phyloP scores from a whole-genome alignment of 768 basidiomycete genomes.

The Boletus rubescentipes region DNA sequence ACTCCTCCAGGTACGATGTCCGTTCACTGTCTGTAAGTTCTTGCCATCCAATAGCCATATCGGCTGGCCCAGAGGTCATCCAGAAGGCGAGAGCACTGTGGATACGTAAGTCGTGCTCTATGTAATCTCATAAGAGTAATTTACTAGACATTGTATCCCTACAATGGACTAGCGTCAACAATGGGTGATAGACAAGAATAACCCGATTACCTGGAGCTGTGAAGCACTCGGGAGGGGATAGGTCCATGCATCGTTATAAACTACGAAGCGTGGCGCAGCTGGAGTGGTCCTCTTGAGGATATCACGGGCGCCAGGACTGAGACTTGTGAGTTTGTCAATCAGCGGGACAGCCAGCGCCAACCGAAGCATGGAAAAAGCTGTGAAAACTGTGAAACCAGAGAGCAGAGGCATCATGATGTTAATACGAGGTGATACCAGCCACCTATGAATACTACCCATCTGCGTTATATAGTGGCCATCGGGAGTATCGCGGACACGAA shows the following conservation, averaged over 20 bases:
- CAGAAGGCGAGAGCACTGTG: conserved; percentile 40
- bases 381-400: background rate
- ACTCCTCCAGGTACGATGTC: conserved; percentile 42
- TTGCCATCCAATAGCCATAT: conserved; percentile 45
- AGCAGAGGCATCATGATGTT: conserved; percentile 5
- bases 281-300: conserved; percentile 21
- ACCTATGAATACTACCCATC: background rate
- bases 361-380: conserved; percentile 1
- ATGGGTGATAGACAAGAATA: background rate
- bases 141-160: conserved; percentile 35
- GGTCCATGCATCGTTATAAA: conserved; percentile 40
- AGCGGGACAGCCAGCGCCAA: conserved; percentile 8
- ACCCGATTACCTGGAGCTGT: conserved; percentile 37
- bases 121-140: background rate
- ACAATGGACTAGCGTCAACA: background rate
- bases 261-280: conserved; percentile 48
- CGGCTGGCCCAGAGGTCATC: conserved; percentile 38
- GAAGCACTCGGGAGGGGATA: conserved; percentile 44
- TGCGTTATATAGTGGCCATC: background rate
- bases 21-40: conserved; percentile 37
- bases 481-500: background rate
- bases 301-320: conserved; percentile 13
- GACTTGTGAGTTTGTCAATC: conserved; percentile 8
- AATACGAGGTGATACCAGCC: background rate
- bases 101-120: background rate